Percentiles rank a stretch among this genome's conserved stretches.
phyloP scores from a whole-genome alignment of 2,329 filamentous ascomycete species.

The Colletotrichum sp. region DNA sequence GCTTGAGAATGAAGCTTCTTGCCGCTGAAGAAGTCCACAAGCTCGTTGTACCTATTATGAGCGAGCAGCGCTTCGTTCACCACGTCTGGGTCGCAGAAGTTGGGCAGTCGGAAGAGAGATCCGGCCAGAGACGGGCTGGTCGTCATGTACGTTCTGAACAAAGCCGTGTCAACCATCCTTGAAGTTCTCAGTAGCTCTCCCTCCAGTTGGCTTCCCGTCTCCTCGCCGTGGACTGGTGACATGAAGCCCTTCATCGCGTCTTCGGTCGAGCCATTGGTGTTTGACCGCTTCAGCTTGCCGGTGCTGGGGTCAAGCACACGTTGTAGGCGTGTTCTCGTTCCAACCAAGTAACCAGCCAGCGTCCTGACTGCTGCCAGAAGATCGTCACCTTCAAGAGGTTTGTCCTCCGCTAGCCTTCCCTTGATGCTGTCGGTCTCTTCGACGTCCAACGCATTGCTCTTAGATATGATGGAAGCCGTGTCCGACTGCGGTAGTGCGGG shows the following conservation, averaged over 20 bases:
- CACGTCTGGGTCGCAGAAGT: slow-evolving; percentile 95
- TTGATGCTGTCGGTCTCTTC: slow-evolving; percentile 61
- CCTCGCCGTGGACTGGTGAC: slow-evolving; percentile 43
- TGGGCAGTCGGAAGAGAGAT: slow-evolving; percentile 91
- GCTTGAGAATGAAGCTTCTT: slow-evolving; percentile 92
- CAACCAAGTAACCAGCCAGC: slow-evolving; percentile 85
- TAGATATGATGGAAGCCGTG: slow-evolving; percentile 66
- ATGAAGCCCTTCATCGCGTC: slow-evolving; percentile 62
- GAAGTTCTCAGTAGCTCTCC: slow-evolving; percentile 77
- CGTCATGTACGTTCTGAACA: slow-evolving; percentile 96
- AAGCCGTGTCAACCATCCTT: slow-evolving; percentile 86
- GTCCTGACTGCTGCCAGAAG: slow-evolving; percentile 82
- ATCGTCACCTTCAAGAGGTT: slow-evolving; percentile 77
- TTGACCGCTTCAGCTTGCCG: slow-evolving; percentile 60
- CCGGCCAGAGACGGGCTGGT: slow-evolving; percentile 83
- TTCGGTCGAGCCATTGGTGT: slow-evolving; percentile 49
- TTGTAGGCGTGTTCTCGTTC: slow-evolving; percentile 74
- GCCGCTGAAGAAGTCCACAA: slow-evolving; percentile 97
- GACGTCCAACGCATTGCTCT: slow-evolving; percentile 52
- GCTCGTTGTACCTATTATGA: slow-evolving; percentile 85
- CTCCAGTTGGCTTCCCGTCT: slow-evolving; percentile 67
- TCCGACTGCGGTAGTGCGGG: slow-evolving; percentile 47
- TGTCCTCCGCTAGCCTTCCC: slow-evolving; percentile 52
- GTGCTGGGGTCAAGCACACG: slow-evolving; percentile 66
- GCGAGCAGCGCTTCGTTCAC: slow-evolving; percentile 93